Evolutionary conservation across 345 rosid species (phyloP), one percentile per base, ranked within the genome.

Genomic region (Pelargonium nanum): DNA sequence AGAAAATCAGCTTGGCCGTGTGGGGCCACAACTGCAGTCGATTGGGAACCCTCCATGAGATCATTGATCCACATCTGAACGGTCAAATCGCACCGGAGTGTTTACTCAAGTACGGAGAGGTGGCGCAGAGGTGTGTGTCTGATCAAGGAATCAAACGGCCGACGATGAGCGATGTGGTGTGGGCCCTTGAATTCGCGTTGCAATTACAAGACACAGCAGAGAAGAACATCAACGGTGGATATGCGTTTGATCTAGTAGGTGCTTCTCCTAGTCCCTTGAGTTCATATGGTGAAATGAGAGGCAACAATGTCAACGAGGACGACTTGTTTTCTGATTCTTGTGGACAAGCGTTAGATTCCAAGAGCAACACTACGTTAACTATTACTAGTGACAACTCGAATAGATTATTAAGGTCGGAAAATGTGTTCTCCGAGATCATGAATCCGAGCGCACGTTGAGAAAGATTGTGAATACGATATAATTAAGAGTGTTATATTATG

Each of bases 351-450:
- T 45, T 55, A 21, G 55, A 23, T 5, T 73, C 68, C 21, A 60
- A 30, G 26, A 25, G 61, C 65, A 58, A 69, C 8, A 30, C 9
- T 19, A 32, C 55, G 17, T n/a, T 23, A 26, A 57, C 58, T 0
- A 30, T 28, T 2, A 32, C 54, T 25, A 68, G 74, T 21, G 61
- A 72, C n/a, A 32, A 12, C 2, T 34, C 60, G 0, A 68, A 67
- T 24, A 55, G 44, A 28, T 4, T 63, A 28, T 4, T 63, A 8
- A 19, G 16, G 1, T 56, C 74, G 8, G 62, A 48, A 9, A 25
- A 26, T 25, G 77, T 77, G 10, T 80, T 75, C 68, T 70, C 74
- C 0, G 78, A 80, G 52, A 58, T 74, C 40, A 22, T 25, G 63
- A 58, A 68, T 16, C 60, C 59, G 16, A 65, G 24, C 6, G 81